phyloP scores from a whole-genome alignment of 148 eudicot genomes.

The Chenopodium suecicum region DNA sequence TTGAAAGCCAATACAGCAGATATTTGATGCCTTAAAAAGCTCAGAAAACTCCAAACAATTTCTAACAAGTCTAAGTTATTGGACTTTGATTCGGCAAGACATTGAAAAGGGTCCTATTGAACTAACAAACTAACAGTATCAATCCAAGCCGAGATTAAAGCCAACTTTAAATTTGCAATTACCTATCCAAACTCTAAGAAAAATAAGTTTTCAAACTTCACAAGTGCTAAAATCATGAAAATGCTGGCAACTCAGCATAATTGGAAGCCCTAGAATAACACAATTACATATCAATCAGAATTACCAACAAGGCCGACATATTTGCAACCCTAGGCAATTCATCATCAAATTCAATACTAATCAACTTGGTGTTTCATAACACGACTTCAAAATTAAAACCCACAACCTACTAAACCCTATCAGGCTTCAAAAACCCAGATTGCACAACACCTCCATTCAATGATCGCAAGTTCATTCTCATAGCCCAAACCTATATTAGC shows the following conservation, averaged over 20 bases:
- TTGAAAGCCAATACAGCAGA: background rate
- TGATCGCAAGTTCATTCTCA: slow-evolving; percentile 4
- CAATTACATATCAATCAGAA: background rate
- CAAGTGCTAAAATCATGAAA: background rate
- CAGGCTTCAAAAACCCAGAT: background rate
- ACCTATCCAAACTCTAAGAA: background rate
- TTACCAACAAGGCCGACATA: background rate
- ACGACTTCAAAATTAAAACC: background rate
- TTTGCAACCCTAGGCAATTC: background rate
- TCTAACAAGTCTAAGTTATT: background rate
- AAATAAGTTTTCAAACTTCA: background rate
- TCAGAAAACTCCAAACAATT: background rate
- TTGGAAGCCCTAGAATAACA: background rate
- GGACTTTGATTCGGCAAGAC: background rate
- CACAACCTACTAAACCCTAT: slow-evolving; percentile 4
- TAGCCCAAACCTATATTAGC: background rate
- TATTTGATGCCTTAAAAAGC: background rate
- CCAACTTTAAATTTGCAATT: background rate
- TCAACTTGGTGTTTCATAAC: background rate
- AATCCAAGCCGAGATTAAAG: background rate
- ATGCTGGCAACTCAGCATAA: background rate
- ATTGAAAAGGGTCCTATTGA: background rate
- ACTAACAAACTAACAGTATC: background rate
- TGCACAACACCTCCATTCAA: background rate
- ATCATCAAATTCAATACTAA: background rate